Evolutionary conservation across 2,329 filamentous ascomycete species (phyloP), one percentile per base, ranked within the genome.

Genomic region (Scorias spongiosa): DNA sequence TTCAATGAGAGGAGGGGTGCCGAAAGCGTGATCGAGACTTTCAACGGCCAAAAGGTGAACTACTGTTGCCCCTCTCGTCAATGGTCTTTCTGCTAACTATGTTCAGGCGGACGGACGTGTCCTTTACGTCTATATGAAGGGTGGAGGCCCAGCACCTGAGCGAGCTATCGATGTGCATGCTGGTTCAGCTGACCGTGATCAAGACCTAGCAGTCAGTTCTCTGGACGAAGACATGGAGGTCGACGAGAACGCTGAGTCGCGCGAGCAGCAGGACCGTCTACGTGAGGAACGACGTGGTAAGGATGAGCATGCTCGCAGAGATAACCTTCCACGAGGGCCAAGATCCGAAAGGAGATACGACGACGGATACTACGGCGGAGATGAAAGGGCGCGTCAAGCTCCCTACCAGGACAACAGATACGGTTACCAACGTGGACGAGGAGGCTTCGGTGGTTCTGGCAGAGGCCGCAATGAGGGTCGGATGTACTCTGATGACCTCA

Each of bases 41-140:
- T 89, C 62, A 80, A 91, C 63, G 78, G 82, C 58, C 80, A 86
- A 66, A 85, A 77, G 57, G 83, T 84, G 59, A 52, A 77, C 63
- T 32, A 17, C 20, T 7, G 20, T 4, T 26, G 20, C 20, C 20
- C 20, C 3, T 26, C 20, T 4, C 7, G 20, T 7, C 20, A 26
- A 26, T 26, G 38, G 28, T 40, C 10, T 28, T 32, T 30, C 8
- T 37, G 44, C 46, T 51, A 51, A 51, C 52, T 29, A 34, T 37
- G 20, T n/a, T 39, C 48, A 78, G 81, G 84, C 84, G 55, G 84
- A 89, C 55, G 83, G 83, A 40, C 73, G 80, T 51, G 63, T 81
- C 12, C 72, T 89, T 44, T 75, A 82, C 57, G 81, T 89, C 34
- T 87, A 81, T 59, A 66, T 77, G 60, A 84, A 84, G 29, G 39